A percentile compares a stretch with the other conserved stretches of the same genome.
These are phyloP conservation scores for Candida sithepensis DNA, from an alignment of 805 yeast genomes.

Conservation along the genomic window DNA sequence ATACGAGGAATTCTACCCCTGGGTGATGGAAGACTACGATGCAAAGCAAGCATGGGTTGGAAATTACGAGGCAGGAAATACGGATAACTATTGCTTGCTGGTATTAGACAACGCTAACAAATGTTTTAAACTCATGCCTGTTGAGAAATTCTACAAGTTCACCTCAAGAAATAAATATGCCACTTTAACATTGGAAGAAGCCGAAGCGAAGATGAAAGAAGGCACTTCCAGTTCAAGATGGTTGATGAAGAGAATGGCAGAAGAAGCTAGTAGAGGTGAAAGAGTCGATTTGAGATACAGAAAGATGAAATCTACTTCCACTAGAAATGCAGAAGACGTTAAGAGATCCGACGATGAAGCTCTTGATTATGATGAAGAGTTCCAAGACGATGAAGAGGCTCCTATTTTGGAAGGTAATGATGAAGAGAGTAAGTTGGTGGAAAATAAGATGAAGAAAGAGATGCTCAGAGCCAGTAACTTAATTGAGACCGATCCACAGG, in stretches of 20 bases:
- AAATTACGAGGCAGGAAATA: conserved; percentile 84
- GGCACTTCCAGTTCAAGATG: conserved; percentile 77
- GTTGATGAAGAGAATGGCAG: conserved; percentile 88
- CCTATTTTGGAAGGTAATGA: conserved; percentile 96
- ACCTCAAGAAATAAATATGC: conserved; percentile 93
- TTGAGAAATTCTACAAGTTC: conserved; percentile 89
- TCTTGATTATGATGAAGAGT: conserved; percentile 92
- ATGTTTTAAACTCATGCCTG: conserved; percentile 84
- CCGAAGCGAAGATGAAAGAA: conserved; percentile 90
- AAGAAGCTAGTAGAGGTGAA: conserved; percentile 53
- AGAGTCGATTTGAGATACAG: conserved; percentile 49
- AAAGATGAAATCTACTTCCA: conserved; percentile 39
- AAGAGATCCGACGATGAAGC: conserved; percentile 79
- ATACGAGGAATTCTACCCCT: conserved; percentile 95
- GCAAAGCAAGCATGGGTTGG: conserved; percentile 95
- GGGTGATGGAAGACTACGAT: conserved; percentile 97
- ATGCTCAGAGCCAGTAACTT: conserved; percentile 80
- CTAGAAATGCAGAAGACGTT: conserved; percentile 33
- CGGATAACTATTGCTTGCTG: conserved; percentile 81
- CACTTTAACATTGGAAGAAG: conserved; percentile 91
- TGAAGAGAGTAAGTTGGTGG: conserved; percentile 89
- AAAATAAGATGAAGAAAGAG: conserved; percentile 76
- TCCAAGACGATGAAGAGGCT: conserved; percentile 98
- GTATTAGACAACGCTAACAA: conserved; percentile 78
- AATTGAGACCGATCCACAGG: conserved; percentile 59